A percentile compares a stretch with the other conserved stretches of the same genome.
These are phyloP conservation scores for Neocatenulostroma microsporum DNA, from an alignment of 2,329 filamentous ascomycete species.

Conservation along the genomic window DNA sequence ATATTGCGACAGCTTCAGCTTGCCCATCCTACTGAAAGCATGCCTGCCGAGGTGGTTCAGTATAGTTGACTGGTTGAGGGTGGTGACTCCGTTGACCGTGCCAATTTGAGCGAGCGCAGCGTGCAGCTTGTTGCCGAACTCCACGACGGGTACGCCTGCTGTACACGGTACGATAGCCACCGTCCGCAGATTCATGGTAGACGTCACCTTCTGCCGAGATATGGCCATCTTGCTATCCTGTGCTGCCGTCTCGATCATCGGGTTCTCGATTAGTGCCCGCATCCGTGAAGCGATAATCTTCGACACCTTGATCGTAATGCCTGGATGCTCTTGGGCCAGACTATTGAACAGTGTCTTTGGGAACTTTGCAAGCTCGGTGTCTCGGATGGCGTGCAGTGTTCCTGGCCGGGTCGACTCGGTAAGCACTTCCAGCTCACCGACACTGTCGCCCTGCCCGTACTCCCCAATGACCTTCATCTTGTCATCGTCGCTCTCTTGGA, in stretches of 20 bases:
- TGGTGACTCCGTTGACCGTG: constrained; percentile 79
- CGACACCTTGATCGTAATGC: constrained; percentile 97
- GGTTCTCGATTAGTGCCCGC: constrained; percentile 78
- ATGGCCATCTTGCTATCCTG: constrained; percentile 34
- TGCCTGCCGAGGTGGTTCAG: constrained; percentile 91
- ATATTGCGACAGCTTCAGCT: constrained; percentile 90
- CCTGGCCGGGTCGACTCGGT: constrained; percentile 88
- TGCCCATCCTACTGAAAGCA: constrained; percentile 95
- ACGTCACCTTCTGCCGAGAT: constrained; percentile 61
- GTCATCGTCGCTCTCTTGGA: constrained; percentile 73
- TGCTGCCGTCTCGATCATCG: constrained; percentile 51
- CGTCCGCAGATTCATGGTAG: constrained; percentile 84
- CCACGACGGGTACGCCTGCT: constrained; percentile 82
- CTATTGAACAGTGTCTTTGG: constrained; percentile 96
- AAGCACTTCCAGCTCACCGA: constrained; percentile 92
- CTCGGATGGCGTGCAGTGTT: constrained; percentile 89
- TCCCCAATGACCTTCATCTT: constrained; percentile 82
- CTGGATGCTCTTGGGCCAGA: constrained; percentile 90
- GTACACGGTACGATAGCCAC: constrained; percentile 89
- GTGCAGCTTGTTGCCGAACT: constrained; percentile 85
- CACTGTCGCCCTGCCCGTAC: constrained; percentile 93
- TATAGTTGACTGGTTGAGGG: constrained; percentile 87
- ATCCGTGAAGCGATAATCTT: constrained; percentile 97
- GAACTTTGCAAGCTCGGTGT: constrained; percentile 93
- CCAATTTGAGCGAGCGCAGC: constrained; percentile 85